Conservation (phyloP, 1,139 yeast genomes). For the Protomyces macrosporus region DNA sequence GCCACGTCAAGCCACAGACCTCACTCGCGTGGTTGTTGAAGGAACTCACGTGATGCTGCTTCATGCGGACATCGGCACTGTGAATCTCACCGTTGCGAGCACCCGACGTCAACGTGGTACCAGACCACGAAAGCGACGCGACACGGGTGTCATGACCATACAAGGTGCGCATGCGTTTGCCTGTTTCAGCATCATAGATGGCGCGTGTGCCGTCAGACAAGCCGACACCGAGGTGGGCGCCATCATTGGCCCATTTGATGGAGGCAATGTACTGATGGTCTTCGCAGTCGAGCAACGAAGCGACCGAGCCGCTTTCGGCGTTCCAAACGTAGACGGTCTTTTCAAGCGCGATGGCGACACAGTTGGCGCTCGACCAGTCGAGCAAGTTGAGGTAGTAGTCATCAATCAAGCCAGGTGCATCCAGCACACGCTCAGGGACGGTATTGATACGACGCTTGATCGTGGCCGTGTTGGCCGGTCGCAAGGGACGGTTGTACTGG, state of each 20-base stretch:
- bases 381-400: conserved; percentile 84
- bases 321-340: conserved; percentile 87
- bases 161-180: conserved; percentile 70
- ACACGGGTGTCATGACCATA: conserved; percentile 66
- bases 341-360: conserved; percentile 84
- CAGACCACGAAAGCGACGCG: conserved; percentile 82
- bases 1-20: conserved; percentile 87
- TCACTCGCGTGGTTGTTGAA: conserved; percentile 74
- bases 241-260: conserved; percentile 87
- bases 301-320: conserved; percentile 77
- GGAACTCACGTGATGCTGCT: conserved; percentile 62
- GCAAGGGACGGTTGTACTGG: conserved; percentile 40
- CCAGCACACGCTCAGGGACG: conserved; percentile 88
- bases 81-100: conserved; percentile 75
- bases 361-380: conserved; percentile 81
- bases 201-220: conserved; percentile 78
- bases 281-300: conserved; percentile 57
- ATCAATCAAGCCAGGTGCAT: conserved; percentile 92
- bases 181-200: conserved; percentile 88
- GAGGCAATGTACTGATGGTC: conserved; percentile 54
- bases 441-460: conserved; percentile 69
- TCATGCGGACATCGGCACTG: conserved; percentile 88
- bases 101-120: conserved; percentile 76
- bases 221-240: conserved; percentile 80
- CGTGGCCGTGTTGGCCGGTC: conserved; percentile 37